phyloP scores from a whole-genome alignment of 257 asterid genomes.

The Linderniella brevidens region DNA sequence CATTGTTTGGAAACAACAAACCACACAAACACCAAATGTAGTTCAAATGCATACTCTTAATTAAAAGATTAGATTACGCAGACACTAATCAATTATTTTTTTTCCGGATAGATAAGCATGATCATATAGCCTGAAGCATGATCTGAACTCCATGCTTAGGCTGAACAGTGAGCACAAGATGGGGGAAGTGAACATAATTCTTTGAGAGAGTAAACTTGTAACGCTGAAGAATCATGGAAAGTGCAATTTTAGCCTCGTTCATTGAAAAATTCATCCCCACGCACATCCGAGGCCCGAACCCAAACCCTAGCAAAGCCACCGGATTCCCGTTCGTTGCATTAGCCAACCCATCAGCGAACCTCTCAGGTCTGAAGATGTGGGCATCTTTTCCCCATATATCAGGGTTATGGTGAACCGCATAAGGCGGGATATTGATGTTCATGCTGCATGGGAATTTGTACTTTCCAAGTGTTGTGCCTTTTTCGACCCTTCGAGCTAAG shows the following conservation, averaged over 20 bases:
- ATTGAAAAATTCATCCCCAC: slow-evolving; percentile 44
- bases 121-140: too few relatives aligned
- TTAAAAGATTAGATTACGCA: too few relatives aligned
- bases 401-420: slow-evolving; percentile 49
- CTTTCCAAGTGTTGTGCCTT: slow-evolving; percentile 24
- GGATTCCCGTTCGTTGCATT: slow-evolving; percentile 29
- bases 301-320: slow-evolving; percentile 40
- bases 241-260: slow-evolving; percentile 33
- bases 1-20: too few relatives aligned
- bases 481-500: slow-evolving; percentile 25
- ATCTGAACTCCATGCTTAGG: slow-evolving; percentile 32
- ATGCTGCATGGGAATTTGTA: slow-evolving; percentile 23
- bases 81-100: too few relatives aligned
- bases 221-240: slow-evolving; percentile 50
- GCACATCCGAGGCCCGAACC: slow-evolving; percentile 59
- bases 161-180: slow-evolving; percentile 32
- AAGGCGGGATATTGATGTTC: slow-evolving; percentile 31
- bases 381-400: slow-evolving; percentile 58
- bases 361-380: slow-evolving; percentile 33
- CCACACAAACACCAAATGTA: too few relatives aligned
- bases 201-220: slow-evolving; percentile 33
- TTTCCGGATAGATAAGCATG: too few relatives aligned
- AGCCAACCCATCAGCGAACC: slow-evolving; percentile 28
- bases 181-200: slow-evolving; percentile 36
- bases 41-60: too few relatives aligned